Conservation (phyloP, 345 rosid genomes). For the Melaleuca alternifolia region DNA sequence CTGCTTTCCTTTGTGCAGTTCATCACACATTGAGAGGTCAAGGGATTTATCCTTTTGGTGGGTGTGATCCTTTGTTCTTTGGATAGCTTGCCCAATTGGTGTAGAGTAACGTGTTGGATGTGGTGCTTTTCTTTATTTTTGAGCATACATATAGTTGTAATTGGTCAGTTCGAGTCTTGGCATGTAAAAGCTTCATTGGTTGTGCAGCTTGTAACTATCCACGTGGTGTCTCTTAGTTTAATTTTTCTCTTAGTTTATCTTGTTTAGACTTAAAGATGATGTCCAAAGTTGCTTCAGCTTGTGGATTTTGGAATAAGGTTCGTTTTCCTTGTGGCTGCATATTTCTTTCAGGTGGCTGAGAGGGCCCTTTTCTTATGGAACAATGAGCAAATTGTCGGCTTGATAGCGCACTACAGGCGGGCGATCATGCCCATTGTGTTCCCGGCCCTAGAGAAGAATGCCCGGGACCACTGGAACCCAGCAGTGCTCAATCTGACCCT, state of each 20-base stretch:
- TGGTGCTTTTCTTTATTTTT: not conserved
- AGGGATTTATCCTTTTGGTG: not conserved
- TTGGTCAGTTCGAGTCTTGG: not conserved
- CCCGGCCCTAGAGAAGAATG: constrained; percentile 67
- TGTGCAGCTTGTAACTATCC: not conserved
- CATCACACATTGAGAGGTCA: not conserved
- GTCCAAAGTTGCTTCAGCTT: not conserved
- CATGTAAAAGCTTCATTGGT: not conserved
- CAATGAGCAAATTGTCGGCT: constrained; percentile 76
- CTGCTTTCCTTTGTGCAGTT: not conserved
- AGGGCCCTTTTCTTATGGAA: constrained; percentile 85
- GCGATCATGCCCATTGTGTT: constrained; percentile 57
- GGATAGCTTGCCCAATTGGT: not conserved
- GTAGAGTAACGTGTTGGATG: not conserved
- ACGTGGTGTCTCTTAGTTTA: not conserved
- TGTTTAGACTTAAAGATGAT: not conserved
- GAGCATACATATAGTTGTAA: not conserved
- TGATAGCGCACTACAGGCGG: constrained; percentile 59
- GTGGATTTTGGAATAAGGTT: not conserved
- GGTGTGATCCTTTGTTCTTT: not conserved
- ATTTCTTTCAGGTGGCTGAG: constrained; percentile 71
- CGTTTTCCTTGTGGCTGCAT: not conserved
- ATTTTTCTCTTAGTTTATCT: not conserved
- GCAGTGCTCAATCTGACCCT: constrained; percentile 61
- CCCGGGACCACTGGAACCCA: constrained; percentile 72